phyloP scores from a whole-genome alignment of 2,329 filamentous ascomycete genomes.

The Alternaria atra region DNA sequence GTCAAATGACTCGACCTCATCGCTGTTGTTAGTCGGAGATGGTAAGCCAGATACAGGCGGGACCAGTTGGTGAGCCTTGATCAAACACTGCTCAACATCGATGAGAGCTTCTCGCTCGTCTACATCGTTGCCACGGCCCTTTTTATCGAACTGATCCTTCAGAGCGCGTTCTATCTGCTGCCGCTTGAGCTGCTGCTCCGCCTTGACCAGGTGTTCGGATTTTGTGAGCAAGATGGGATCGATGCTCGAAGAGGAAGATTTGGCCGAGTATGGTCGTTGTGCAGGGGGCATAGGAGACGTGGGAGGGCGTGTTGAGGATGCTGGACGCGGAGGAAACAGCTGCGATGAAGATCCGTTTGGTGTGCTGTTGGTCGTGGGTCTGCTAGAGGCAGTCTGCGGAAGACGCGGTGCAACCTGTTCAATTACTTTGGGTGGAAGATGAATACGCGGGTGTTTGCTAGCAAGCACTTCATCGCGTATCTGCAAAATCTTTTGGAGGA shows the following conservation, averaged over 20 bases:
- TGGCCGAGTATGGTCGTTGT: conserved; percentile 48
- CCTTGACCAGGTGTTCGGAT: conserved; percentile 82
- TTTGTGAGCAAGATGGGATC: conserved; percentile 87
- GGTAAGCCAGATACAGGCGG: conserved; percentile 70
- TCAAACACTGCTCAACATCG: conserved; percentile 54
- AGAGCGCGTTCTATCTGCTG: conserved; percentile 81
- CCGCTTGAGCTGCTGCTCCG: conserved; percentile 81
- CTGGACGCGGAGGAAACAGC: conserved; percentile 41
- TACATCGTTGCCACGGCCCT: conserved; percentile 59
- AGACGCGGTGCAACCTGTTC: conserved; percentile 53
- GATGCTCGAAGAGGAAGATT: conserved; percentile 70
- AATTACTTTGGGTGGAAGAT: conserved; percentile 63
- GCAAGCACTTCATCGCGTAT: conserved; percentile 83
- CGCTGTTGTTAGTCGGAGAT: conserved; percentile 66
- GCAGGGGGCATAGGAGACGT: conserved; percentile 35
- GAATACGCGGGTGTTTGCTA: conserved; percentile 73
- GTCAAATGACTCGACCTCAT: conserved; percentile 84
- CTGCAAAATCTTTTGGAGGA: conserved; percentile 79
- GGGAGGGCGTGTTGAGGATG: conserved; percentile 36
- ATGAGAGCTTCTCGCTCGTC: conserved; percentile 57
- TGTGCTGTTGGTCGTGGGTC: conserved; percentile 44
- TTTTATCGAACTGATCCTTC: conserved; percentile 77
- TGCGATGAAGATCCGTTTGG: conserved; percentile 38
- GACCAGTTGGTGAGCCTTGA: conserved; percentile 75
- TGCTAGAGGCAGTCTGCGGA: conserved; percentile 37